A percentile compares a stretch with the other conserved stretches of the same genome.
Conservation (phyloP, 352 stramenopile species). For the Globisporangium emineosum region DNA sequence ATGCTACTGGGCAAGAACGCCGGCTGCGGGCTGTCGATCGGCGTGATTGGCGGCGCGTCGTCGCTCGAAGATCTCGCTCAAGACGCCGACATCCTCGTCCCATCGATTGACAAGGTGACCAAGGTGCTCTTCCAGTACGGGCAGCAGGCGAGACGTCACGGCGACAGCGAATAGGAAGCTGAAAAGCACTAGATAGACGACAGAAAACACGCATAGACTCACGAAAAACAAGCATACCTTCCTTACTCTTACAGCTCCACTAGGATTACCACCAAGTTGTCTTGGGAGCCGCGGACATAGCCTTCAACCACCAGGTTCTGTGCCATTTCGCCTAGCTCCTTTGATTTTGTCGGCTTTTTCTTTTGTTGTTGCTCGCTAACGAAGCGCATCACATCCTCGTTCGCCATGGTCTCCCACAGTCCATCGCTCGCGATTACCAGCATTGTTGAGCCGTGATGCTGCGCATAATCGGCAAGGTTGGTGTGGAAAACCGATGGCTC, state of each 20-base stretch:
- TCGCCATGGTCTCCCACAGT: constrained; percentile 70
- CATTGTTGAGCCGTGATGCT: constrained; percentile 14
- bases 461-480: constrained; percentile 3
- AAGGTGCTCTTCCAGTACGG: constrained; percentile 86
- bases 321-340: constrained; percentile 72
- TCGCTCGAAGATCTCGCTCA: constrained; percentile 78
- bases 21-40: constrained; percentile 70
- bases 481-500: constrained; percentile 73
- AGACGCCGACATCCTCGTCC: constrained; percentile 82
- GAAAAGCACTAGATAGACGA: neutral
- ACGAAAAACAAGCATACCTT: neutral
- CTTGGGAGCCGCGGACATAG: constrained; percentile 92
- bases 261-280: constrained; percentile 92
- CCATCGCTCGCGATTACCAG: constrained; percentile 75
- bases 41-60: constrained; percentile 75
- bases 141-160: constrained; percentile 62
- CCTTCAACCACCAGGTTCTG: constrained; percentile 86
- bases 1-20: constrained; percentile 81
- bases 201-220: constrained; percentile 2
- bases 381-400: constrained; percentile 48
- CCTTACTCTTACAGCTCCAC: constrained; percentile 21
- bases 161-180: constrained; percentile 23
- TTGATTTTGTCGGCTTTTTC: neutral
- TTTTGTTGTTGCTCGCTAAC: constrained; percentile 24
- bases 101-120: constrained; percentile 68